Evolutionary conservation across 1,139 yeast genomes (phyloP).

Genomic region (Kurtzmaniella quercitrusa): DNA sequence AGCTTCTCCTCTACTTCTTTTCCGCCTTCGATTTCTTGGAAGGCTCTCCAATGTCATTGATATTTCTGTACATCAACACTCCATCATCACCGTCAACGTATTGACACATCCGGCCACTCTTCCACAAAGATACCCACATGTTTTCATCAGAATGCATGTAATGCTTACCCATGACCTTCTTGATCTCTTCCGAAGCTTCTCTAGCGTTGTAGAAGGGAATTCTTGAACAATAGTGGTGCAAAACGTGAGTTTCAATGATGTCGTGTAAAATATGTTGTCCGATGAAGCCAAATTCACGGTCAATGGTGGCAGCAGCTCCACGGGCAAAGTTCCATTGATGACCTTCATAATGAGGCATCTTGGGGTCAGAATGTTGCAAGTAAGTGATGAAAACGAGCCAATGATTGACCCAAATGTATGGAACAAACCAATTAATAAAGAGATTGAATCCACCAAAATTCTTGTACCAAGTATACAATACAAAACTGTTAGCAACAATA

Average conservation of each 20-base stretch:
- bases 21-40: not conserved
- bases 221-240: slow-evolving; percentile 59
- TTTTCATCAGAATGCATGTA: slow-evolving; percentile 49
- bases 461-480: slow-evolving; percentile 47
- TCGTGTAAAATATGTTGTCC: slow-evolving; percentile 60
- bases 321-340: slow-evolving; percentile 60
- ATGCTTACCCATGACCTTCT: slow-evolving; percentile 58
- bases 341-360: slow-evolving; percentile 56
- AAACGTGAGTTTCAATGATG: slow-evolving; percentile 60
- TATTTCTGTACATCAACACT: slow-evolving; percentile 56
- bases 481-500: slow-evolving; percentile 32
- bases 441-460: slow-evolving; percentile 45
- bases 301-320: slow-evolving; percentile 66
- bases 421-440: slow-evolving; percentile 50
- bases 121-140: slow-evolving; percentile 59
- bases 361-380: slow-evolving; percentile 57
- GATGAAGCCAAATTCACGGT: slow-evolving; percentile 56
- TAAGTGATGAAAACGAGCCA: slow-evolving; percentile 62
- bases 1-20: not conserved
- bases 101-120: slow-evolving; percentile 52
- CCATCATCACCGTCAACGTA: slow-evolving; percentile 60
- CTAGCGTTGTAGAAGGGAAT: slow-evolving; percentile 62
- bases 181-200: slow-evolving; percentile 55
- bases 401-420: slow-evolving; percentile 56
- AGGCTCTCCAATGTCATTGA: slow-evolving; percentile 41